Conservation (phyloP, 352 stramenopile species). For the Thalassiosira exigua region DNA sequence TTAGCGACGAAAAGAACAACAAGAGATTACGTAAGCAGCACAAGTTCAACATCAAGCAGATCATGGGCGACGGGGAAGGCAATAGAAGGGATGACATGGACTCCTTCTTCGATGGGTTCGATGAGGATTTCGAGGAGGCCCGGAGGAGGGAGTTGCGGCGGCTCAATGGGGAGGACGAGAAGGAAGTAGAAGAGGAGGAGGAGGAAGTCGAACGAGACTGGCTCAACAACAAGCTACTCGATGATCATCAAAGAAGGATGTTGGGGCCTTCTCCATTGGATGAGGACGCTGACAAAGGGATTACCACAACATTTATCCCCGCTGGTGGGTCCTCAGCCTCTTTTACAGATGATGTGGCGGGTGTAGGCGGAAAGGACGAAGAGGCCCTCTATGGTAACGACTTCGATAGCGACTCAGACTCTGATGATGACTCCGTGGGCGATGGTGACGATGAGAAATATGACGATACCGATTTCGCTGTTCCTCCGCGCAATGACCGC, state of each 20-base stretch:
- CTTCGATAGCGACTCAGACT: slow-evolving; percentile 40
- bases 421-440: slow-evolving; percentile 33
- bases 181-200: neutral
- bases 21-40: slow-evolving; percentile 57
- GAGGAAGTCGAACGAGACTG: slow-evolving; percentile 10
- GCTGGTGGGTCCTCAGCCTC: too few species aligned
- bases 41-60: slow-evolving; percentile 57
- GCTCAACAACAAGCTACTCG: slow-evolving; percentile 7
- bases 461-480: neutral
- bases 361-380: too few species aligned
- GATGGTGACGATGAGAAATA: slow-evolving; percentile 17
- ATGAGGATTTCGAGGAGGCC: slow-evolving; percentile 22
- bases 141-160: slow-evolving; percentile 17
- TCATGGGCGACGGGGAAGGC: slow-evolving; percentile 48
- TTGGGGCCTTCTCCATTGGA: too few species aligned
- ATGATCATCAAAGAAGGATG: too few species aligned
- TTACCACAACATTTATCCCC: too few species aligned
- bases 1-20: slow-evolving; percentile 19
- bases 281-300: too few species aligned
- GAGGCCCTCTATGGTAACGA: slow-evolving; percentile 10
- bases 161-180: slow-evolving; percentile 2
- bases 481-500: neutral
- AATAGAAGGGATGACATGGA: slow-evolving; percentile 58
- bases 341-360: too few species aligned
- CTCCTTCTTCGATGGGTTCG: slow-evolving; percentile 48